Percentiles rank a stretch among this genome's conserved stretches.
These are phyloP conservation scores for Salvia sclarea DNA, from an alignment of 305 asterid species.

Conservation along the genomic window DNA sequence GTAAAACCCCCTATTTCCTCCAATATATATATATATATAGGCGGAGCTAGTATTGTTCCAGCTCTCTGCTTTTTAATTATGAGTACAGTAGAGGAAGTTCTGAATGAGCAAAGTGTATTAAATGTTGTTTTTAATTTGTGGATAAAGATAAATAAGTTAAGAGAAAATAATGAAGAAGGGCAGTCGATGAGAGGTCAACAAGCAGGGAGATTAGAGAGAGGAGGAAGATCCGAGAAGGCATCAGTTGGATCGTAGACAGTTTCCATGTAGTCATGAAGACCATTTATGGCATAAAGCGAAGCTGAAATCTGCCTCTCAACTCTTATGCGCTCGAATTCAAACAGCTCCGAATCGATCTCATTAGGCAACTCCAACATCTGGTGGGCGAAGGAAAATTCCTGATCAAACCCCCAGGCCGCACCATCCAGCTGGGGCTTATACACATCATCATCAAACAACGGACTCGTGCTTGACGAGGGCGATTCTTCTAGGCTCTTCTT, in stretches of 20 bases:
- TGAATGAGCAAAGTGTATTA: neutral
- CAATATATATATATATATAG: no score
- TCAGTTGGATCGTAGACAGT: slow-evolving; percentile 51
- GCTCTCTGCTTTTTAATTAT: neutral
- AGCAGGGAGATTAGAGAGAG: slow-evolving; percentile 45
- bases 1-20: no score
- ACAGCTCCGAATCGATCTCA: slow-evolving; percentile 35
- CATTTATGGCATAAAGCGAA: slow-evolving; percentile 76
- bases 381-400: slow-evolving; percentile 26
- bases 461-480: neutral
- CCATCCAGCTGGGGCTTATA: slow-evolving; percentile 48
- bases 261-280: slow-evolving; percentile 74
- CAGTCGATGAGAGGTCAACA: neutral
- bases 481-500: slow-evolving; percentile 22
- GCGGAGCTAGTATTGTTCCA: neutral
- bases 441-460: slow-evolving; percentile 49
- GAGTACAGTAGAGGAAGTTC: neutral
- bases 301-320: slow-evolving; percentile 85
- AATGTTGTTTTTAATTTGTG: neutral
- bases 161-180: no score
- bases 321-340: slow-evolving; percentile 62
- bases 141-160: neutral
- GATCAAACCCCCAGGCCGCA: slow-evolving; percentile 37
- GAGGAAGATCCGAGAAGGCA: slow-evolving; percentile 73
- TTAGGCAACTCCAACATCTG: slow-evolving; percentile 44